Evolutionary conservation across 257 asterid species (phyloP).

Genomic region (Oldenlandia corymbosa): DNA sequence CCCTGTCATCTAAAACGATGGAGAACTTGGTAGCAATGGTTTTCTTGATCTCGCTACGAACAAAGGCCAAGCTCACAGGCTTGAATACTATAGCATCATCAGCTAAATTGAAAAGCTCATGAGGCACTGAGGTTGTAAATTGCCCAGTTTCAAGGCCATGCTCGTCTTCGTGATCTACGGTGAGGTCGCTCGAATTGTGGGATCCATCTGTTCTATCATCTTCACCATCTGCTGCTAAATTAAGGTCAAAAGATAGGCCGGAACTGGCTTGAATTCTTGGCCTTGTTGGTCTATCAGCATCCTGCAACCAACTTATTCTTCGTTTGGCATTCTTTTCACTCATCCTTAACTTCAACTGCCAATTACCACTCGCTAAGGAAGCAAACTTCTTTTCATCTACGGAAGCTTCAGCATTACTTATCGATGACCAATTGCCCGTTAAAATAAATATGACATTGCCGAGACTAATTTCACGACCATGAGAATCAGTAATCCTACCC

Average conservation of each 20-base stretch:
- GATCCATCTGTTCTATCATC: conserved; percentile 66
- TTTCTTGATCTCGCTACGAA: conserved; percentile 69
- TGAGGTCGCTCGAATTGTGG: conserved; percentile 67
- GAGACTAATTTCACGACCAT: conserved; percentile 79
- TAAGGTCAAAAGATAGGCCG: conserved; percentile 65
- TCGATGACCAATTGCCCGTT: conserved; percentile 75
- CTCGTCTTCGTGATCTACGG: conserved; percentile 70
- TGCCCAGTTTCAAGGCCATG: conserved; percentile 31
- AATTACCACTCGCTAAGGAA: conserved; percentile 37
- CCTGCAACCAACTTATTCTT: conserved; percentile 41
- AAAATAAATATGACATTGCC: conserved; percentile 75
- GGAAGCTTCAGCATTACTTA: conserved; percentile 27
- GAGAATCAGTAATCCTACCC: conserved; percentile 72
- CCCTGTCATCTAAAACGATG: conserved; percentile 31
- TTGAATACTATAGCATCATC: conserved; percentile 76
- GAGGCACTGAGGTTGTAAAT: conserved; percentile 58
- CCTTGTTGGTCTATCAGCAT: conserved; percentile 36
- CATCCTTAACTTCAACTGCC: conserved; percentile 53
- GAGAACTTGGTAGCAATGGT: conserved; percentile 56
- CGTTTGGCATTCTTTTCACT: conserved; percentile 56
- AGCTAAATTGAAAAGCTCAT: conserved; percentile 48
- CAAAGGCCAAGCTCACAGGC: conserved; percentile 52
- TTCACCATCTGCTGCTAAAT: conserved; percentile 39
- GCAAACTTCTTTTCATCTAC: conserved; percentile 46
- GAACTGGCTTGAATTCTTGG: conserved; percentile 36